Evolutionary conservation across 169 alveolate species (phyloP).

Genomic region (Plasmodium sp.): DNA sequence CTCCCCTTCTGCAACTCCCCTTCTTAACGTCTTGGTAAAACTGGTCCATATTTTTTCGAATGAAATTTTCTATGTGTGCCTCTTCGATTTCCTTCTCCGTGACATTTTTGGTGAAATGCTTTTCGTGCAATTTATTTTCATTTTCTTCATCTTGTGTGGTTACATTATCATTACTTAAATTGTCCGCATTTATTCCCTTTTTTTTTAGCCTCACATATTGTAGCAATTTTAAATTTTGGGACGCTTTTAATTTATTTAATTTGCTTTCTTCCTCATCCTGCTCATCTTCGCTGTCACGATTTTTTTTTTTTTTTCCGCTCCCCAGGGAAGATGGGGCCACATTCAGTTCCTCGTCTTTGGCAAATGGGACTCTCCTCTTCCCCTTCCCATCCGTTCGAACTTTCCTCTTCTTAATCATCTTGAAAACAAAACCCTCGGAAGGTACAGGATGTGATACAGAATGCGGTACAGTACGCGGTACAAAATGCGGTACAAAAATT

Average conservation of each 20-base stretch:
- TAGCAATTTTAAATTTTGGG: conserved; percentile 39
- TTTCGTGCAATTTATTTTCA: conserved; percentile 38
- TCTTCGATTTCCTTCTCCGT: conserved; percentile 72
- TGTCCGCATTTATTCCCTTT: conserved; percentile 61
- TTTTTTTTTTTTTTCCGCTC: background rate
- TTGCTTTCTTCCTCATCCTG: conserved; percentile 4
- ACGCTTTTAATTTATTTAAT: conserved; percentile 24
- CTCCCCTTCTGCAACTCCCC: background rate
- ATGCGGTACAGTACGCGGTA: background rate
- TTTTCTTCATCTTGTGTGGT: conserved; percentile 33
- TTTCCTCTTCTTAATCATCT: conserved; percentile 50
- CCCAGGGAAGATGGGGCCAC: background rate
- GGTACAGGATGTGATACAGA: background rate
- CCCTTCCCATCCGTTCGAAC: background rate
- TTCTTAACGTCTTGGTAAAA: conserved; percentile 4
- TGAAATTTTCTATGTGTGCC: conserved; percentile 60
- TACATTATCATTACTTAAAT: conserved; percentile 11
- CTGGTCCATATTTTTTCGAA: conserved; percentile 55
- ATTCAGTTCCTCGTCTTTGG: conserved; percentile 34
- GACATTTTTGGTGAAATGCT: conserved; percentile 59
- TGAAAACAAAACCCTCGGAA: background rate
- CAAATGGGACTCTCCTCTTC: conserved; percentile 30
- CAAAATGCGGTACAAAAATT: background rate
- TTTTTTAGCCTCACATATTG: conserved; percentile 61
- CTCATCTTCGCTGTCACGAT: background rate